Conservation (phyloP, 2,329 filamentous ascomycete genomes). For the Mycosphaerella sp. region DNA sequence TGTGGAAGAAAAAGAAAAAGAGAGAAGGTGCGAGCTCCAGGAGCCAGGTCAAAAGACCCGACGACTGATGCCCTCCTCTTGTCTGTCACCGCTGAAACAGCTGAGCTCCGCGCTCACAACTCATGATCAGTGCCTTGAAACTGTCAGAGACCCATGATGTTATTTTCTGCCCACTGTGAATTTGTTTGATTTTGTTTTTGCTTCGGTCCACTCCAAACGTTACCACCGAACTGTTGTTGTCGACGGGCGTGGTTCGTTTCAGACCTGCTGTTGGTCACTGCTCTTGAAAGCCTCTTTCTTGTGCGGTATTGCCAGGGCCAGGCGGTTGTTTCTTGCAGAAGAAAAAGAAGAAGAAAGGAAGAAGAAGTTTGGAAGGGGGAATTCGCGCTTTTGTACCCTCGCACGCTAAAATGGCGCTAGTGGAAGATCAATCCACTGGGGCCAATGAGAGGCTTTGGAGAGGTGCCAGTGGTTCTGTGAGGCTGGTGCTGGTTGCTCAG, state of each 20-base stretch:
- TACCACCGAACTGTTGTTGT: too few relatives aligned
- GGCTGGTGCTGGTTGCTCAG: not conserved
- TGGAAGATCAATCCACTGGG: not conserved
- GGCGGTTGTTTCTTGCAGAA: not conserved
- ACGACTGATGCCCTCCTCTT: not conserved
- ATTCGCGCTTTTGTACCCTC: not conserved
- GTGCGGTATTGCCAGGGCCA: not conserved
- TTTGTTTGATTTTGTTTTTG: not conserved
- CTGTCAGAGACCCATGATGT: not conserved
- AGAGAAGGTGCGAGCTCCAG: not conserved
- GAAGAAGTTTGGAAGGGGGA: not conserved
- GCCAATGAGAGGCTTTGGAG: not conserved
- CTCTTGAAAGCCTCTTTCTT: not conserved
- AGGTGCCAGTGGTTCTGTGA: not conserved
- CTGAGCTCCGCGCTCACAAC: not conserved
- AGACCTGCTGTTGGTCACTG: too few relatives aligned
- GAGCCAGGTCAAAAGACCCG: not conserved
- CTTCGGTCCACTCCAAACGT: too few relatives aligned
- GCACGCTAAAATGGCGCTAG: not conserved
- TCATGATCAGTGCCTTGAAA: not conserved
- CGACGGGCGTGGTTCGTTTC: too few relatives aligned
- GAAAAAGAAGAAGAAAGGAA: not conserved
- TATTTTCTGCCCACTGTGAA: not conserved
- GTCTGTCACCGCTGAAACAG: not conserved
- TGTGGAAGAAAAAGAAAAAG: not conserved